These are phyloP conservation scores for Penicillium soppii DNA, from an alignment of 495 filamentous ascomycete genomes.

Conservation along the genomic window DNA sequence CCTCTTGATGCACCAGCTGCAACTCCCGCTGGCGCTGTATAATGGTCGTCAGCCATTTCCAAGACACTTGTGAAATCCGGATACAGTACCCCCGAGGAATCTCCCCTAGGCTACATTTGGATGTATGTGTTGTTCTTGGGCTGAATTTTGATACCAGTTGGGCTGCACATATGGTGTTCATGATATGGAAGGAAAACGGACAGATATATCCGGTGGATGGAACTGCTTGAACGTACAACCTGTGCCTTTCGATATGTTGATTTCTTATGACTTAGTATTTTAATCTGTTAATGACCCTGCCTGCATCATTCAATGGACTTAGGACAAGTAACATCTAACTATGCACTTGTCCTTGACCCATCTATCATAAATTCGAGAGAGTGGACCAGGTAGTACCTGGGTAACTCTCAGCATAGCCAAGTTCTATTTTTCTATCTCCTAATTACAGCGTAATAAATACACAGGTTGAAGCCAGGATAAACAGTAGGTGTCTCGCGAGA, in stretches of 20 bases:
- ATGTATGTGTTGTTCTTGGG: neutral
- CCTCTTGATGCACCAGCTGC: constrained; percentile 35
- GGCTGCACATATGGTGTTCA: constrained; percentile 2
- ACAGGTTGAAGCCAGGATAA: neutral
- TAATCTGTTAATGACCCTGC: neutral
- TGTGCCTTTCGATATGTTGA: neutral
- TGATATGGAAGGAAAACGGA: neutral
- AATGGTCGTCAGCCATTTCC: neutral
- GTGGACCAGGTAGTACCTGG: too few species aligned
- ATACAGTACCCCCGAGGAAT: neutral
- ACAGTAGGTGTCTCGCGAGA: constrained; percentile 10
- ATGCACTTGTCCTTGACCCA: too few species aligned
- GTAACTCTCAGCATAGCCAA: neutral
- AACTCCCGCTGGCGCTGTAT: constrained; percentile 15
- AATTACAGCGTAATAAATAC: constrained; percentile 1
- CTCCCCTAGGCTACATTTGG: too few species aligned
- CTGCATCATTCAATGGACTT: neutral
- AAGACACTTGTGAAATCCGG: neutral
- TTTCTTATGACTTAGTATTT: neutral
- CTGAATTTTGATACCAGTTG: neutral
- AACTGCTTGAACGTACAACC: neutral
- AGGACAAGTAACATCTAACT: too few species aligned
- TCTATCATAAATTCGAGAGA: too few species aligned
- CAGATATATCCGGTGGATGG: neutral
- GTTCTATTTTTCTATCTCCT: neutral